Base-by-base conservation (phyloP, 2,329 filamentous ascomycete species). In the Diaporthe destruens region DNA sequence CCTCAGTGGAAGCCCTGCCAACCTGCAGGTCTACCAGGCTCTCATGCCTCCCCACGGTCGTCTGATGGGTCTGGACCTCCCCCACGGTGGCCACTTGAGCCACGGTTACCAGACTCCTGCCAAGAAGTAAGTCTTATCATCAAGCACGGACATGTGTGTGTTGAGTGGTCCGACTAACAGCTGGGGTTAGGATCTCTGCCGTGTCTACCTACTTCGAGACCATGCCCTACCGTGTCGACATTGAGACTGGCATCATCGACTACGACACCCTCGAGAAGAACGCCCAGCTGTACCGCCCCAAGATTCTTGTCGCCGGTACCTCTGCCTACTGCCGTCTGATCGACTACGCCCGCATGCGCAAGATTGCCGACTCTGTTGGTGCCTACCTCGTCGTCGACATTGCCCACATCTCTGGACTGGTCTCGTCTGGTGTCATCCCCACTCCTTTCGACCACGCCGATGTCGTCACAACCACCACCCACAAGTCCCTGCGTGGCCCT, bases 151-250 rank as follows among this genome's bases (percentile, higher is more conserved):
- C 25, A 32, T 49, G 42, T 29, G 42, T 29, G 36, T 32, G 54
- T 14, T 54, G 51, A 34, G 53, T n/a, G 14, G 29, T 29, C 12
- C 18, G 42, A 20, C 72, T 74, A 42, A 61, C 71, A 20, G 16
- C 47, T 39, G 23, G 20, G 34, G 7, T 6, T 34, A 92, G 88
- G 87, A 99, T 99, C 84, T 98, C 96, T 71, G 95, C 95, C 74
- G 93, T 99, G 79, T 98, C 96, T 51, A 98, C 96, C 80, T 99
- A 99, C 90, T 99, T 98, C 82, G 96, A 99, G 89, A 99, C 96
- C 74, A 92, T 99, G 85, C 96, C 96, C 71, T 99, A 99, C 89
- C 92, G 95, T 75, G 92, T 98, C 75, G 88, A 96, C 83, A 89
- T 94, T 78, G 90, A 93, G 80, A 98, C 96, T 42, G 96, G 96